phyloP scores from a whole-genome alignment of 2,329 filamentous ascomycete genomes.

The Trichoderma guizhouense region DNA sequence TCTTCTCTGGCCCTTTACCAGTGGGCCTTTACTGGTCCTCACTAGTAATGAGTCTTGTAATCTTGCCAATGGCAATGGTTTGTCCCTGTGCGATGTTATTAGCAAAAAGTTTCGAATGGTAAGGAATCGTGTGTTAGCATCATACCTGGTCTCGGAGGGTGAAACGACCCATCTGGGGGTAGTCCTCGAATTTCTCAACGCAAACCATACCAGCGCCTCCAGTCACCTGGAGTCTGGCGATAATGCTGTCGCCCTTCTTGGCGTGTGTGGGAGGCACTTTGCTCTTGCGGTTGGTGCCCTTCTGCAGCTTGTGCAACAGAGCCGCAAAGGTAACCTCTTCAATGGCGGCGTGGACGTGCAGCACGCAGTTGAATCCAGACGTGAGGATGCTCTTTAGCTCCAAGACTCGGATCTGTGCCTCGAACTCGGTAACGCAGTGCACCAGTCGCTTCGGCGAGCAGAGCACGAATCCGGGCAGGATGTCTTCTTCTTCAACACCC shows the following conservation, averaged over 20 bases:
- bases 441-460: slow-evolving; percentile 93
- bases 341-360: slow-evolving; percentile 95
- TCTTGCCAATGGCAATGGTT: slow-evolving; percentile 99
- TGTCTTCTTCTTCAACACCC: slow-evolving; percentile 96
- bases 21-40: not conserved
- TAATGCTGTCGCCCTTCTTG: slow-evolving; percentile 77
- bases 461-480: slow-evolving; percentile 90
- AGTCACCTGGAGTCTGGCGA: slow-evolving; percentile 84
- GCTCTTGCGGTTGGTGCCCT: slow-evolving; percentile 89
- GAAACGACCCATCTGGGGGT: slow-evolving; percentile 89
- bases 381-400: slow-evolving; percentile 93
- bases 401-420: slow-evolving; percentile 93
- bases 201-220: slow-evolving; percentile 84
- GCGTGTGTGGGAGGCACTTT: slow-evolving; percentile 92
- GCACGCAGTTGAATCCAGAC: slow-evolving; percentile 94
- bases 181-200: slow-evolving; percentile 92
- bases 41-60: slow-evolving; percentile 72
- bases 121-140: not conserved
- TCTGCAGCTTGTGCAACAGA: slow-evolving; percentile 90
- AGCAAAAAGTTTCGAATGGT: not conserved
- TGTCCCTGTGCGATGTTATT: slow-evolving; percentile 63
- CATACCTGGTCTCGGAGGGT: slow-evolving; percentile 81
- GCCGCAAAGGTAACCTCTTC: slow-evolving; percentile 92
- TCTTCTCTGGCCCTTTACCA: not conserved
- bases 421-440: slow-evolving; percentile 83